Evolutionary conservation across 192 early-diverging fungal genomes (phyloP).

Genomic region (Paraglomus brasilianum): DNA sequence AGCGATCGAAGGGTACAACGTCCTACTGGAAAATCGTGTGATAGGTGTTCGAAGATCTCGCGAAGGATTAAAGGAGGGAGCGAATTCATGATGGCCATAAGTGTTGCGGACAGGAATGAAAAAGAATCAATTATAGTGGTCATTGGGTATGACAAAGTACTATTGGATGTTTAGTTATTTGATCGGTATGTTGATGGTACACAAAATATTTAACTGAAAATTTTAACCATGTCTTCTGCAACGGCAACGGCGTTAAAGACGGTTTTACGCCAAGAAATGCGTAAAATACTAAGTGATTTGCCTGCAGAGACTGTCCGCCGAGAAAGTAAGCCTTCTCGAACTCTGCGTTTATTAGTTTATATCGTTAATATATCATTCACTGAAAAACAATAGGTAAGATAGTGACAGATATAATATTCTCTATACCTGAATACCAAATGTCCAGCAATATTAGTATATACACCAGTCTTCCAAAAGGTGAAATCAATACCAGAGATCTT

Average conservation of each 20-base stretch:
- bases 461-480: slow-evolving; percentile 52
- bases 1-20: too few relatives aligned
- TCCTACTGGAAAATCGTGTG: too few relatives aligned
- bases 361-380: background rate
- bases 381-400: slow-evolving; percentile 27
- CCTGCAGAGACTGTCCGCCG: slow-evolving; percentile 1
- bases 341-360: background rate
- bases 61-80: too few relatives aligned
- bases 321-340: slow-evolving; percentile 11
- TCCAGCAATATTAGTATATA: slow-evolving; percentile 51
- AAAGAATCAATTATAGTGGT: too few relatives aligned
- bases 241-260: background rate
- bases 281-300: slow-evolving; percentile 4
- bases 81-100: too few relatives aligned
- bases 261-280: slow-evolving; percentile 23
- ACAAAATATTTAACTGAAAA: too few relatives aligned
- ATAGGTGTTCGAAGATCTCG: too few relatives aligned
- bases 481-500: slow-evolving; percentile 49
- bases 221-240: too few relatives aligned
- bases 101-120: too few relatives aligned
- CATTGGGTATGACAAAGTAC: too few relatives aligned
- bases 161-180: too few relatives aligned
- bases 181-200: too few relatives aligned
- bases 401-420: slow-evolving; percentile 42
- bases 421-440: slow-evolving; percentile 37